phyloP scores from a whole-genome alignment of 345 rosid genomes.

The Corymbia maculata region DNA sequence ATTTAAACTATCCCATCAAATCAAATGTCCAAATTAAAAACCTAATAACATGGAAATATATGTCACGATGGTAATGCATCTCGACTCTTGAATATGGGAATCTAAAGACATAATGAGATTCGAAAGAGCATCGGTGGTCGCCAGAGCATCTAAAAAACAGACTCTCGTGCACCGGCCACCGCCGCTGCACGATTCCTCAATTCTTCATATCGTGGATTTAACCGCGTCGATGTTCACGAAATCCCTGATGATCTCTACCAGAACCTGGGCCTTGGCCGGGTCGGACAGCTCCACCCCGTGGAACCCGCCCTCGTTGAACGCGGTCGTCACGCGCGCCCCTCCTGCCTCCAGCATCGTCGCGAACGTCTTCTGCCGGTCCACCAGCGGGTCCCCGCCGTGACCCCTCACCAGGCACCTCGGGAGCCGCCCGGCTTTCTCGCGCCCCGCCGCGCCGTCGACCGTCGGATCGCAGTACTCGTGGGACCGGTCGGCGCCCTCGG shows the following conservation, averaged over 20 bases:
- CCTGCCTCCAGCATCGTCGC: slow-evolving; percentile 32
- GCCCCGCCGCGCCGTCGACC: slow-evolving; percentile 5
- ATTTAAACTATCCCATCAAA: not conserved
- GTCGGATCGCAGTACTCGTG: slow-evolving; percentile 67
- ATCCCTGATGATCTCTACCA: slow-evolving; percentile 14
- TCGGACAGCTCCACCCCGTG: slow-evolving; percentile 70
- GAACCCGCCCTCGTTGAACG: slow-evolving; percentile 39
- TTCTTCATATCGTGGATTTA: slow-evolving; percentile 7
- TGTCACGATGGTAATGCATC: not conserved
- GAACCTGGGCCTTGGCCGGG: slow-evolving; percentile 21
- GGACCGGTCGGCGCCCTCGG: slow-evolving; percentile 54
- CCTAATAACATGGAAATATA: not conserved
- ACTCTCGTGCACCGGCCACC: fast-evolving
- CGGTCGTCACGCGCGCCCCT: slow-evolving; percentile 48
- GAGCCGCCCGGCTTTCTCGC: slow-evolving; percentile 37
- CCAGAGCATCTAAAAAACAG: not conserved
- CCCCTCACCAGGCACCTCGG: slow-evolving; percentile 40
- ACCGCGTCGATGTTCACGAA: slow-evolving; percentile 13
- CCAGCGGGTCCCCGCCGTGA: slow-evolving; percentile 68
- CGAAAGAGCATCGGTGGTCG: not conserved
- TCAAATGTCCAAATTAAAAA: not conserved
- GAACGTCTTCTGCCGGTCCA: slow-evolving; percentile 58
- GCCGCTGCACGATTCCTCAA: not conserved
- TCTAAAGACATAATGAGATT: not conserved
- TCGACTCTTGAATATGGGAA: not conserved